phyloP scores from a whole-genome alignment of 2,329 filamentous ascomycete species.

The Didymella sp. region DNA sequence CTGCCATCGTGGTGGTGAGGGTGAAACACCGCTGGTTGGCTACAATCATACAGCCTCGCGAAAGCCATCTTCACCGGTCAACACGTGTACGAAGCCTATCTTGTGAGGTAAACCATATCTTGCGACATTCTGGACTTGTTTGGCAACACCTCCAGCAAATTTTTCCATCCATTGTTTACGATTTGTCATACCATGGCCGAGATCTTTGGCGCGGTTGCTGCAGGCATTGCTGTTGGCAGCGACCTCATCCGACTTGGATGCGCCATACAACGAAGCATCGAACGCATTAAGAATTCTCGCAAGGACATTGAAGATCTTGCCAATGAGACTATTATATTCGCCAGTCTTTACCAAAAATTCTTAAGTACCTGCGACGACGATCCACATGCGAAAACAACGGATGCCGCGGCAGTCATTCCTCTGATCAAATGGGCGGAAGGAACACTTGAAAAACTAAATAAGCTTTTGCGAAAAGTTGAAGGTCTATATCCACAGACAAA shows the following conservation, averaged over 20 bases:
- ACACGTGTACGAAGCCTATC: neutral
- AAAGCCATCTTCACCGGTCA: slow-evolving; percentile 4
- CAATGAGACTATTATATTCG: neutral
- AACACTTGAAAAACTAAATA: neutral
- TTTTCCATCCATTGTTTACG: neutral
- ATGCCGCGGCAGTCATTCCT: neutral
- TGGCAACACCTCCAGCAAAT: neutral
- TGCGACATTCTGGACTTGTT: neutral
- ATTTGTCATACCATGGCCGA: neutral
- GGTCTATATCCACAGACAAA: neutral
- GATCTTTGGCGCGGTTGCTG: neutral
- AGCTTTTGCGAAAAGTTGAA: neutral
- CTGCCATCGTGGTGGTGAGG: slow-evolving; percentile 1
- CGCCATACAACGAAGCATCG: neutral
- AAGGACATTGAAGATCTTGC: neutral
- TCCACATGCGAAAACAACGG: neutral
- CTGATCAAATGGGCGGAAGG: neutral
- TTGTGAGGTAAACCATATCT: neutral
- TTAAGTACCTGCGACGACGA: neutral
- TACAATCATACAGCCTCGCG: neutral
- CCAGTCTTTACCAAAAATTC: neutral
- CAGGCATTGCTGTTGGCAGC: neutral
- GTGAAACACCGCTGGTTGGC: slow-evolving; percentile 3
- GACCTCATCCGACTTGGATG: neutral
- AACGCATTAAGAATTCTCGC: neutral